These are phyloP conservation scores for Dothistroma septosporum DNA, from an alignment of 2,329 filamentous ascomycete genomes.

Conservation along the genomic window DNA sequence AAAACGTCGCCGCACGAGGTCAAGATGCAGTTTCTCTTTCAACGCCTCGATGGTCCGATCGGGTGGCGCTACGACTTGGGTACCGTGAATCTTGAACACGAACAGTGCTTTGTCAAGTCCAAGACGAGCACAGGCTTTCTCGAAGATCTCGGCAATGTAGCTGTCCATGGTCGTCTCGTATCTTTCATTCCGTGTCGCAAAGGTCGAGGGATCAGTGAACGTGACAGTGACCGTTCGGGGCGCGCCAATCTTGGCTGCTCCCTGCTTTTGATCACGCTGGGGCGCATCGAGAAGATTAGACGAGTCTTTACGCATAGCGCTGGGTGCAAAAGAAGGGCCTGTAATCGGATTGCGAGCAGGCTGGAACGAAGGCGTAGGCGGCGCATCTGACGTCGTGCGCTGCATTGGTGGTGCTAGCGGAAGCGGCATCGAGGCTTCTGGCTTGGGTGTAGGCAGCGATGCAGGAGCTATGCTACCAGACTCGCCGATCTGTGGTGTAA, in stretches of 20 bases:
- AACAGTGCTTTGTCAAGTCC: slow-evolving; percentile 75
- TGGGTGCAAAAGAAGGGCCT: slow-evolving; percentile 45
- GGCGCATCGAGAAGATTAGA: slow-evolving; percentile 40
- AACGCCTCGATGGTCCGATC: slow-evolving; percentile 77
- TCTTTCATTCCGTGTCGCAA: slow-evolving; percentile 68
- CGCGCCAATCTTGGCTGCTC: slow-evolving; percentile 51
- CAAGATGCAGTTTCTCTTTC: slow-evolving; percentile 68
- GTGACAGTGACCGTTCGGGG: slow-evolving; percentile 69
- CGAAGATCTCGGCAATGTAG: slow-evolving; percentile 76
- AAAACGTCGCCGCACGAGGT: slow-evolving; percentile 70
- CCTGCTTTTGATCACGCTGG: slow-evolving; percentile 47
- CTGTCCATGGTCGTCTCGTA: slow-evolving; percentile 72
- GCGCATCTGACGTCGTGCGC: slow-evolving; percentile 13
- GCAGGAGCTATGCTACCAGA: slow-evolving; percentile 9
- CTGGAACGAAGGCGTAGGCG: slow-evolving; percentile 27
- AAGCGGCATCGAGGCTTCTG: slow-evolving; percentile 6
- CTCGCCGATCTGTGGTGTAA: slow-evolving; percentile 22
- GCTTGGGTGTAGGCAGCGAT: slow-evolving; percentile 13
- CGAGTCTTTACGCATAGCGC: slow-evolving; percentile 41
- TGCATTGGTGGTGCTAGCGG: slow-evolving; percentile 10
- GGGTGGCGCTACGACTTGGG: slow-evolving; percentile 68
- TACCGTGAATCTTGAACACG: slow-evolving; percentile 71
- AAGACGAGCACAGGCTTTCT: slow-evolving; percentile 71
- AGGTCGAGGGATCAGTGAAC: slow-evolving; percentile 62
- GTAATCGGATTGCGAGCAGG: slow-evolving; percentile 51